Evolutionary conservation across 257 asterid species (phyloP).

Genomic region (Nicotiana knightiana): DNA sequence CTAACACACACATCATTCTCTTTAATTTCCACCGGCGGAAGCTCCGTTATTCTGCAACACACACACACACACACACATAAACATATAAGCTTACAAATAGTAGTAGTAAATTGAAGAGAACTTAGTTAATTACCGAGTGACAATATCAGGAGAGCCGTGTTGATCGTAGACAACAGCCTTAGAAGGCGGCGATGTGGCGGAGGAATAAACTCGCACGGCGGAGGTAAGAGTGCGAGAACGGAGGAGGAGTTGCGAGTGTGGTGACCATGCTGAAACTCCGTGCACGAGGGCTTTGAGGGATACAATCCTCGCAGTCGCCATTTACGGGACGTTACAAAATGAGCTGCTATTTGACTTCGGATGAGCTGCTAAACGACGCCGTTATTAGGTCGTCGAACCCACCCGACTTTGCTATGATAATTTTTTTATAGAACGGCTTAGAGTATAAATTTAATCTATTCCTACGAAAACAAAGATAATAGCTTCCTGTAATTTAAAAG

Average conservation of each 20-base stretch:
- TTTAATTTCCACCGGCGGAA: constrained; percentile 68
- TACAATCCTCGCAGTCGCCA: constrained; percentile 39
- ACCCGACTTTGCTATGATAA: not conserved
- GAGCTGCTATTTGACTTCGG: not conserved
- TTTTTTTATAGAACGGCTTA: not conserved
- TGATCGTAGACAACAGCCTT: constrained; percentile 78
- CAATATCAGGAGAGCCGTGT: constrained; percentile 85
- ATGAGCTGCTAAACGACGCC: not conserved
- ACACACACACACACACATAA: not conserved
- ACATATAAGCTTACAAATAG: not conserved
- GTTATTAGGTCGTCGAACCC: not conserved
- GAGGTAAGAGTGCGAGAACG: constrained; percentile 4
- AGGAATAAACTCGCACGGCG: constrained; percentile 44
- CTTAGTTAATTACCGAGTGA: constrained; percentile 21
- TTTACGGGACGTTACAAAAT: constrained; percentile 1
- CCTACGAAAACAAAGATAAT: no score
- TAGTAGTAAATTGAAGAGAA: not conserved
- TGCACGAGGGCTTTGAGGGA: constrained; percentile 25
- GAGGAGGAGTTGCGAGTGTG: constrained; percentile 15
- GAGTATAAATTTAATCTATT: no score
- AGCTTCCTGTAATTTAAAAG: no score
- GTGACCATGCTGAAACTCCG: constrained; percentile 18
- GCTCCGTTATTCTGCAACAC: constrained; percentile 46
- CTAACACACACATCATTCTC: constrained; percentile 83
- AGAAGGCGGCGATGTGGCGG: constrained; percentile 76